A percentile compares a stretch with the other conserved stretches of the same genome.
These are phyloP conservation scores for Crithidia brevicula DNA, from an alignment of 208 protist species.

Conservation along the genomic window DNA sequence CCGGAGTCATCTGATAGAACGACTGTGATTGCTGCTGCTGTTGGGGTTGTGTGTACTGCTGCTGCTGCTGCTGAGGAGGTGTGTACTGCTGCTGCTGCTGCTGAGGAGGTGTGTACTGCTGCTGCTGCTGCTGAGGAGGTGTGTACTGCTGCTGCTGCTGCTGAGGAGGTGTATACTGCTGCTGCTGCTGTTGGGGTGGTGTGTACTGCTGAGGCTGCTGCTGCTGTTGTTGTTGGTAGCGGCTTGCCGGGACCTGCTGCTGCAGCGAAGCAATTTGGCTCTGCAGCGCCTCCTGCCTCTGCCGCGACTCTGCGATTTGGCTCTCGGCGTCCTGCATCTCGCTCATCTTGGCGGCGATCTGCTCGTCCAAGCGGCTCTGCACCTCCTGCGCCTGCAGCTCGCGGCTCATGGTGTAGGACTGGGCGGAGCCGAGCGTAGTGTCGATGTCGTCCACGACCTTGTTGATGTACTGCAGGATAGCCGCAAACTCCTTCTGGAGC, in stretches of 20 bases:
- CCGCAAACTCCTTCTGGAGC: slow-evolving; percentile 58
- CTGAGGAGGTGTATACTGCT: not conserved
- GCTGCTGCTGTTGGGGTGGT: not conserved
- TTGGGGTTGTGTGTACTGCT: too few species aligned
- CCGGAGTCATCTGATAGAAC: slow-evolving; percentile 10
- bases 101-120: not conserved
- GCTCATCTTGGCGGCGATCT: slow-evolving; percentile 77
- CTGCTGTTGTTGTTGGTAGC: slow-evolving; percentile 3
- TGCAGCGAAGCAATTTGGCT: slow-evolving; percentile 35
- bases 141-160: slow-evolving; percentile 7
- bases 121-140: slow-evolving; percentile 8
- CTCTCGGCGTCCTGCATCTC: slow-evolving; percentile 58
- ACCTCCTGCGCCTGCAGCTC: slow-evolving; percentile 66
- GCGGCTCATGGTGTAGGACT: slow-evolving; percentile 68
- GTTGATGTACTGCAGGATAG: slow-evolving; percentile 50
- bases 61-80: not conserved
- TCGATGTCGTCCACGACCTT: slow-evolving; percentile 64
- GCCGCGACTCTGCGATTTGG: slow-evolving; percentile 48
- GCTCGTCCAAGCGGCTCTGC: slow-evolving; percentile 56
- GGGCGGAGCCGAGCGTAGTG: slow-evolving; percentile 43
- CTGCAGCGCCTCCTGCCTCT: slow-evolving; percentile 44
- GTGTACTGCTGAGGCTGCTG: slow-evolving; percentile 1
- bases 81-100: not conserved
- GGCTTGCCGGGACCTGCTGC: slow-evolving; percentile 17
- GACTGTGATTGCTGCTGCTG: slow-evolving; percentile 33